These are phyloP conservation scores for Mycocentrospora acerina DNA, from an alignment of 2,329 filamentous ascomycete genomes.

Conservation along the genomic window DNA sequence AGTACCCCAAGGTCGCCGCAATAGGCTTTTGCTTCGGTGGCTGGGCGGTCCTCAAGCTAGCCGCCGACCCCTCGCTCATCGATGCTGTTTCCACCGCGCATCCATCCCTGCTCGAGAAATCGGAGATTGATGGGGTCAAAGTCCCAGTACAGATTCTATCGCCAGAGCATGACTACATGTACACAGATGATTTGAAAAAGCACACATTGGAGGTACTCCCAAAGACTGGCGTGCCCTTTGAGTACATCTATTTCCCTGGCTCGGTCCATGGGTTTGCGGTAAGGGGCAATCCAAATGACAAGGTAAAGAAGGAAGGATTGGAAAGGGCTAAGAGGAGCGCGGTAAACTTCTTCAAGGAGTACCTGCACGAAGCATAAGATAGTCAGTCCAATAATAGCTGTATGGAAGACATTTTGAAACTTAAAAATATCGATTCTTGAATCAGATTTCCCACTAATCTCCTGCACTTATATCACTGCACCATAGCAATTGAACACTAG, in stretches of 20 bases:
- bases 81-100: constrained; percentile 34
- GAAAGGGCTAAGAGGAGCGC: constrained; percentile 38
- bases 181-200: constrained; percentile 34
- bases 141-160: constrained; percentile 35
- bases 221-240: constrained; percentile 31
- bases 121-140: constrained; percentile 32
- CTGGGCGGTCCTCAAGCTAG: constrained; percentile 38
- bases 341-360: constrained; percentile 36
- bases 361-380: constrained; percentile 24
- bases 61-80: constrained; percentile 31
- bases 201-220: constrained; percentile 30
- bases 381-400: too few species aligned
- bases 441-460: too few species aligned
- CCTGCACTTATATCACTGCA: too few species aligned
- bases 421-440: too few species aligned
- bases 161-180: constrained; percentile 30
- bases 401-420: too few species aligned
- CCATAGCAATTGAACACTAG: too few species aligned
- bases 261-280: constrained; percentile 36
- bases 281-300: constrained; percentile 27
- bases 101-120: constrained; percentile 31
- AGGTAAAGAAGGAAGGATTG: constrained; percentile 31
- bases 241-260: constrained; percentile 38
- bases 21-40: constrained; percentile 54
- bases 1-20: constrained; percentile 45